Conservation (phyloP, 805 yeast species). For the Kodamaea fukazawae region DNA sequence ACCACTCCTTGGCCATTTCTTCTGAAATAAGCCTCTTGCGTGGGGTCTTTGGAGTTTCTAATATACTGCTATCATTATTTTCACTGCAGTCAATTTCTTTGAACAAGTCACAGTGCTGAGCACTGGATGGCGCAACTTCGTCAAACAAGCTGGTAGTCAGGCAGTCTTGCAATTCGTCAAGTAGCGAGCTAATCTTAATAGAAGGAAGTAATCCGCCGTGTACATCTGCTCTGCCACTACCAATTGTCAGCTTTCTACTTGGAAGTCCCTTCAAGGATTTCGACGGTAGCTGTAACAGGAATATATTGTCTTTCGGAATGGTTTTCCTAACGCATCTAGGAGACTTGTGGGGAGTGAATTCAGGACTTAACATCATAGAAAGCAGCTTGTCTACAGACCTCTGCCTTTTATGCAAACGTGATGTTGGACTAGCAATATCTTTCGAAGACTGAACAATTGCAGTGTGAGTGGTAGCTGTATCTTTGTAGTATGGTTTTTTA, state of each 20-base stretch:
- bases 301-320: conserved; percentile 8
- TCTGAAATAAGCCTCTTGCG: conserved; percentile 7
- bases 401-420: conserved; percentile 7
- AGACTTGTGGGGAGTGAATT: conserved; percentile 11
- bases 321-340: conserved; percentile 5
- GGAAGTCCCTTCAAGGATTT: conserved; percentile 6
- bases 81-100: conserved; percentile 9
- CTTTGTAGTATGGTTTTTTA: conserved; percentile 2
- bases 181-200: conserved; percentile 7
- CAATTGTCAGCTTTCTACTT: conserved; percentile 12
- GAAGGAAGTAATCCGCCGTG: conserved; percentile 8
- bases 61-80: neutral
- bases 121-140: neutral
- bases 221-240: conserved; percentile 9
- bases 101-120: conserved; percentile 3
- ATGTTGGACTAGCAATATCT: too few relatives aligned
- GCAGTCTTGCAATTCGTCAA: conserved; percentile 5
- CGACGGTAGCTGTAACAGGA: conserved; percentile 7
- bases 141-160: neutral
- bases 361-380: conserved; percentile 9
- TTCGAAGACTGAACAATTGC: neutral
- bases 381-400: conserved; percentile 5
- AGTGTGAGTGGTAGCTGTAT: neutral
- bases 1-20: conserved; percentile 9
- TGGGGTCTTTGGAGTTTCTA: conserved; percentile 9